Conservation (phyloP, 805 yeast species). For the Candida peoriensis region DNA sequence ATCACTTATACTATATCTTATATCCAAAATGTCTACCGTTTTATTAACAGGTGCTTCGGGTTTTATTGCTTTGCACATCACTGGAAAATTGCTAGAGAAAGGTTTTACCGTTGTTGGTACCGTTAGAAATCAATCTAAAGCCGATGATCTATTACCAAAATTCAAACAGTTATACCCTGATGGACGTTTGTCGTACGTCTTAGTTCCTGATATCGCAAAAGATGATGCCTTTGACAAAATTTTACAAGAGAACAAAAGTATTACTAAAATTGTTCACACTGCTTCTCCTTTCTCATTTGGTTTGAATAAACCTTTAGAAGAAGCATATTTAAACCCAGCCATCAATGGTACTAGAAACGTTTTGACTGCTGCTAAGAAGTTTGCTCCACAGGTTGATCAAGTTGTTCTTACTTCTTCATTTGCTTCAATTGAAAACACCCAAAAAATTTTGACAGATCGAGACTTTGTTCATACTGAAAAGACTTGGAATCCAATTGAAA, state of each 20-base stretch:
- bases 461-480: constrained; percentile 29
- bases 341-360: constrained; percentile 48
- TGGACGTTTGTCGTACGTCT: constrained; percentile 33
- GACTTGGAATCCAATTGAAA: constrained; percentile 44
- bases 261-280: constrained; percentile 50
- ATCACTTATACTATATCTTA: no score
- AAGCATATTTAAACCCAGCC: constrained; percentile 53
- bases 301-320: constrained; percentile 36
- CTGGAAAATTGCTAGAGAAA: constrained; percentile 28
- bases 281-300: constrained; percentile 48
- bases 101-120: constrained; percentile 36
- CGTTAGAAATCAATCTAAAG: constrained; percentile 15
- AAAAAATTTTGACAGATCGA: constrained; percentile 6
- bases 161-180: constrained; percentile 22
- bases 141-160: constrained; percentile 5
- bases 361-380: constrained; percentile 28
- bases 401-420: constrained; percentile 54
- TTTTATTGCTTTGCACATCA: constrained; percentile 38
- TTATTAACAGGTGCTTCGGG: constrained; percentile 43
- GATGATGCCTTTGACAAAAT: constrained; percentile 40
- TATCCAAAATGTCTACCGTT: no score
- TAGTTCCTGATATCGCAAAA: constrained; percentile 41
- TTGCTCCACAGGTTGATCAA: constrained; percentile 34
- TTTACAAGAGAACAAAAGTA: constrained; percentile 38
- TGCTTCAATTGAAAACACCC: constrained; percentile 48